Conservation (phyloP, 2,329 filamentous ascomycete genomes). For the Exophiala phaeomuriformis region DNA sequence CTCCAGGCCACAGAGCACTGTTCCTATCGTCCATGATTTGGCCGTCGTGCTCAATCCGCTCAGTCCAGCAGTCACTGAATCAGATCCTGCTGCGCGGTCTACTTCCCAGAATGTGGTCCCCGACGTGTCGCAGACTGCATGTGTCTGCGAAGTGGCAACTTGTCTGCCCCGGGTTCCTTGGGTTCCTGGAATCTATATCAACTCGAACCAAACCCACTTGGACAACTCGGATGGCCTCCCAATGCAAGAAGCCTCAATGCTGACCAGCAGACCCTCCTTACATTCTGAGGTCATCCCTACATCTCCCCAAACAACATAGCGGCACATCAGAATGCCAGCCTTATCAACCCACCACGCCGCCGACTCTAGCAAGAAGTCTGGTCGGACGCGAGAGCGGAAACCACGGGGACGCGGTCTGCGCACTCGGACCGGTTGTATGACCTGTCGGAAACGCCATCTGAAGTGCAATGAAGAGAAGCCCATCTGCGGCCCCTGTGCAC, state of each 20-base stretch:
- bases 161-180: neutral
- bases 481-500: slow-evolving; percentile 54
- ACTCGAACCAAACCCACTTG: neutral
- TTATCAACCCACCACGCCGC: neutral
- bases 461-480: slow-evolving; percentile 95
- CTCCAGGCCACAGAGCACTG: neutral
- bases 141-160: neutral
- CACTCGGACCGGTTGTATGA: slow-evolving; percentile 91
- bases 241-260: neutral
- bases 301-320: neutral
- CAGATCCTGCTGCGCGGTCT: neutral
- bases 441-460: slow-evolving; percentile 85
- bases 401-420: slow-evolving; percentile 36
- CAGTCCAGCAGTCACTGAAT: neutral
- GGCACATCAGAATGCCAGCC: neutral
- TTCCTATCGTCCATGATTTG: neutral
- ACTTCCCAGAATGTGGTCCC: neutral
- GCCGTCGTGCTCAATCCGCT: neutral
- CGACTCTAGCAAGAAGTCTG: neutral
- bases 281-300: neutral
- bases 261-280: neutral
- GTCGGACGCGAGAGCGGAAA: neutral
- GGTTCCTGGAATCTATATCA: neutral
- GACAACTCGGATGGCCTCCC: no score
- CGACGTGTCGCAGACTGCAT: neutral